Conservation (phyloP, 352 stramenopile genomes). For the Thraustotheca clavata region DNA sequence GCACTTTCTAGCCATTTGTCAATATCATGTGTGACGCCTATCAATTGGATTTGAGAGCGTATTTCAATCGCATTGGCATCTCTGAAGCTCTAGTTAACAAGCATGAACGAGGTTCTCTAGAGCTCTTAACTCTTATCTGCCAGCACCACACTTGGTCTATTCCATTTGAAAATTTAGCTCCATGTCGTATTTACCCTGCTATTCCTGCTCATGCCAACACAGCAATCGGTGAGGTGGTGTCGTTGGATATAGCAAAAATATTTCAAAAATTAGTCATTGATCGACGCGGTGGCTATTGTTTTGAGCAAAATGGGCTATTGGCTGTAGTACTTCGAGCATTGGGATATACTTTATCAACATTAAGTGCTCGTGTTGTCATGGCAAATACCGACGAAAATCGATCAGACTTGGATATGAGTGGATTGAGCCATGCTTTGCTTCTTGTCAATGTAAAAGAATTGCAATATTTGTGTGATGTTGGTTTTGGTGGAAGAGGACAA, state of each 20-base stretch:
- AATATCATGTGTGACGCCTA: too few relatives aligned
- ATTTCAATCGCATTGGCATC: too few relatives aligned
- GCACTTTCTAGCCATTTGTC: too few relatives aligned
- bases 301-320: conserved; percentile 18
- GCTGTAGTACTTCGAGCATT: not conserved
- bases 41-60: too few relatives aligned
- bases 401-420: not conserved
- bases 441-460: not conserved
- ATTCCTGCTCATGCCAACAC: conserved; percentile 1
- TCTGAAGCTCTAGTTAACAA: too few relatives aligned
- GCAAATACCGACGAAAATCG: not conserved
- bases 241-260: not conserved
- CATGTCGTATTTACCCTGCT: not conserved
- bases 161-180: conserved; percentile 14
- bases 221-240: conserved; percentile 5
- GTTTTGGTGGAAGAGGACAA: conserved; percentile 13
- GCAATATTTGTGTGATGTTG: conserved; percentile 12
- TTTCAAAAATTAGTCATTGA: conserved; percentile 15
- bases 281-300: conserved; percentile 14
- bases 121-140: not conserved
- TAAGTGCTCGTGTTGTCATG: not conserved
- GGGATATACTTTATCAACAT: conserved; percentile 3
- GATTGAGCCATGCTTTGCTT: conserved; percentile 3
- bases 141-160: not conserved
- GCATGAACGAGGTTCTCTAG: too few relatives aligned